Base-by-base conservation (phyloP, 2,329 filamentous ascomycete genomes). In the Tothia fuscella region DNA sequence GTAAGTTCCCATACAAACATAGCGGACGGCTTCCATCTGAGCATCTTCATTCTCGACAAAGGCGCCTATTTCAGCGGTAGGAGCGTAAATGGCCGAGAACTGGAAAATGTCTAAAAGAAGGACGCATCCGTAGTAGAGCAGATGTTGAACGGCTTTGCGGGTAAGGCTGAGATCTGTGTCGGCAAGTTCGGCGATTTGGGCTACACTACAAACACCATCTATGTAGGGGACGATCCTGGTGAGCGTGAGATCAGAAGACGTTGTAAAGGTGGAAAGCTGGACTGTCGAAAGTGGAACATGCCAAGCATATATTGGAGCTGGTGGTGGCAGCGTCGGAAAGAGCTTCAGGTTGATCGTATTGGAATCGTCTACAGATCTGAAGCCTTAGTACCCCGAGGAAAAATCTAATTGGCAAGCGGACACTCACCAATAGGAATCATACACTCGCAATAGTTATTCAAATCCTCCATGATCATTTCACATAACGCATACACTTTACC, bases 261-360 rank as follows among this genome's bases (percentile, higher is more conserved):
- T 29, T 20, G 30, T 21, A n/a, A 41, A 12, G 10, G 33, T 22
- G 17, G 24, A 14, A 17, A 63, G 53, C 12, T 56, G 56, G 36
- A 79, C 73, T 5, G 76, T 78, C 43, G 77, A 70, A 17, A 98
- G 75, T 3, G 91, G 91, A 2, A 98, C 91, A 55, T 96, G 86
- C 80, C 85, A 94, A 35, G 82, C 76, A 53, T 81, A 79, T 42
- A 96, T 80, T 3, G 78, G 71, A 0, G 85, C 78, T 2, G 88
- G 88, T 13, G 78, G 75, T 1, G 78, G 70, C 53, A 89, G 82
- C 35, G 84, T 78, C 0, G 86, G 87, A 59, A 95, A 95, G 38
- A 95, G 75, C 63, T 95, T 95, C 72, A 95, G 84, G 62, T 95
- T 94, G 61, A 95, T 79, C 0, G 86, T 94, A 59, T 94, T 95